phyloP scores from a whole-genome alignment of 2,329 filamentous ascomycete genomes.

The Cladophialophora exuberans region DNA sequence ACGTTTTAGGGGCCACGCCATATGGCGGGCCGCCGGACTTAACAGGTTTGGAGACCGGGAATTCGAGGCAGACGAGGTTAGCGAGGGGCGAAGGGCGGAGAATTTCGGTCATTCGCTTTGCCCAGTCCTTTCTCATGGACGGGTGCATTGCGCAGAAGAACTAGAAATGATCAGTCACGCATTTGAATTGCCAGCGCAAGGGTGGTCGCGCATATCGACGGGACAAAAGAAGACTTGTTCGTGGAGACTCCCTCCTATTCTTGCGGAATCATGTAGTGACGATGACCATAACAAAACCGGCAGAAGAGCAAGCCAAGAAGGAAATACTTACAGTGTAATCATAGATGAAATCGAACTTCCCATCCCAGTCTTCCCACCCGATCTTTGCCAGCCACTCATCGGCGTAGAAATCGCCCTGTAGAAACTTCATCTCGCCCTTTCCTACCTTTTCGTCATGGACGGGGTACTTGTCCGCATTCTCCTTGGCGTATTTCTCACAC shows the following conservation, averaged over 20 bases:
- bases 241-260: no score
- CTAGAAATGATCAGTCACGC: constrained; percentile 43
- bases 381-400: constrained; percentile 44
- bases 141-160: constrained; percentile 65
- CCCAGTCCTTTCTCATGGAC: constrained; percentile 60
- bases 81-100: constrained; percentile 53
- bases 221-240: no score
- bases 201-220: no score
- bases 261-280: no score
- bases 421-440: constrained; percentile 44
- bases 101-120: constrained; percentile 57
- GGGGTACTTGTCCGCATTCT: constrained; percentile 41
- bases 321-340: constrained; percentile 60
- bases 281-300: no score
- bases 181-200: no score
- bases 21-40: constrained; percentile 72
- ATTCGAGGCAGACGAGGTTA: constrained; percentile 71
- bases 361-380: constrained; percentile 32
- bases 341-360: constrained; percentile 57
- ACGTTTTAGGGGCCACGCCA: constrained; percentile 69
- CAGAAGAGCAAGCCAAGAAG: no score
- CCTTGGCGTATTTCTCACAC: constrained; percentile 40
- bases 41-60: constrained; percentile 72
- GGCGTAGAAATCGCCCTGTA: constrained; percentile 51
- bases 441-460: constrained; percentile 41